Percentiles rank a stretch among this genome's conserved stretches.
These are phyloP conservation scores for Paratinospora sagittata DNA, from an alignment of 164 flowering plant genomes.

Conservation along the genomic window DNA sequence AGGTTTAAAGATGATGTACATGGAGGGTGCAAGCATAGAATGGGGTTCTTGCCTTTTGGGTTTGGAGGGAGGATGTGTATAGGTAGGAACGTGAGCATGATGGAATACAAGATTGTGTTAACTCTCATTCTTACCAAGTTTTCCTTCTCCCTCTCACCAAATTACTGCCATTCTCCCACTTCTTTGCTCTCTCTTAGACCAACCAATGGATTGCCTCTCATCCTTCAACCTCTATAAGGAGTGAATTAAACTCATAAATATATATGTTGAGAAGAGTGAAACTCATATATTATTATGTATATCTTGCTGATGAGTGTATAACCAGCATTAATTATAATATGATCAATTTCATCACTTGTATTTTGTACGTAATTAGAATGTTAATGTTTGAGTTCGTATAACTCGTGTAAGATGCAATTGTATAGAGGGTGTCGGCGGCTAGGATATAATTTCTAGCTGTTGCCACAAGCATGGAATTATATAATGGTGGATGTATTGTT, in stretches of 20 bases:
- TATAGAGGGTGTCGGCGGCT: no score
- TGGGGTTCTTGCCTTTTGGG: slow-evolving; percentile 89
- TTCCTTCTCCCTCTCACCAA: slow-evolving; percentile 58
- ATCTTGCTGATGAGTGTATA: no score
- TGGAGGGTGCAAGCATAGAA: slow-evolving; percentile 81
- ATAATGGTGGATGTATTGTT: no score
- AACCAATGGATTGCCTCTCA: slow-evolving; percentile 49
- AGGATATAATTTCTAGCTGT: no score
- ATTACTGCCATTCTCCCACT: slow-evolving; percentile 60
- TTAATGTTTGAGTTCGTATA: no score
- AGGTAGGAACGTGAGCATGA: slow-evolving; percentile 54
- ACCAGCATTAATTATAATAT: no score
- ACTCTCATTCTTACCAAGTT: slow-evolving; percentile 53
- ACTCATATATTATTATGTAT: no score
- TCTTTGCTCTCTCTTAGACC: slow-evolving; percentile 69
- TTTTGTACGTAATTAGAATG: no score
- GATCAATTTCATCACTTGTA: no score
- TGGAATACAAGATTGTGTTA: slow-evolving; percentile 80
- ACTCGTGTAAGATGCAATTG: no score
- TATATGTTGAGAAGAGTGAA: no score
- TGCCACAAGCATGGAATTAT: no score
- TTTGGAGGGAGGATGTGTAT: slow-evolving; percentile 91
- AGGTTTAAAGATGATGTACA: slow-evolving; percentile 53
- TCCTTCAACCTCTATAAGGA: slow-evolving; percentile 36
- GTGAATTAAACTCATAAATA: background rate